Evolutionary conservation across 2,329 filamentous ascomycete genomes (phyloP).

Genomic region (Tolypocladium cylindrosporum): DNA sequence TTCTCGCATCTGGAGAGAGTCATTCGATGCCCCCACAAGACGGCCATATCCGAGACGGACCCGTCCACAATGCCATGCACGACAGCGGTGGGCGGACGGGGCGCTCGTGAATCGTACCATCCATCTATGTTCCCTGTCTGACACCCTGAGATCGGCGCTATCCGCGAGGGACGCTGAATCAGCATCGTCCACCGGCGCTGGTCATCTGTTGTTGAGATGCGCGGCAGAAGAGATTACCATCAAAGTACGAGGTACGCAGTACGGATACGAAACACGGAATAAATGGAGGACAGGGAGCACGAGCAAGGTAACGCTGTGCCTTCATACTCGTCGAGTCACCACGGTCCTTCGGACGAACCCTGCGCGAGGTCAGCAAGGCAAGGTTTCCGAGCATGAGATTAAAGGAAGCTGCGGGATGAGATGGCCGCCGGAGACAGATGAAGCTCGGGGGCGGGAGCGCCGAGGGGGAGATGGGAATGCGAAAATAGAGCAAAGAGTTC

Average conservation of each 20-base stretch:
- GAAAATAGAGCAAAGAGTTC: background rate
- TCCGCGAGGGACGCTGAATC: background rate
- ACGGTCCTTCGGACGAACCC: background rate
- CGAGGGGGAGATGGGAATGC: background rate
- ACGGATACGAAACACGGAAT: background rate
- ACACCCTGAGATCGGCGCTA: background rate
- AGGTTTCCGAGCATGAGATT: background rate
- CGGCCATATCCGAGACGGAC: background rate
- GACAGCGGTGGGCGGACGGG: background rate
- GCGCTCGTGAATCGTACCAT: background rate
- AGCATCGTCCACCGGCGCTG: background rate
- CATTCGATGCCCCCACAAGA: background rate
- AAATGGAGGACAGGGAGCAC: background rate
- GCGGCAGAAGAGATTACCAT: background rate
- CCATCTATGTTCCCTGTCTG: background rate
- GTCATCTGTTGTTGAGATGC: background rate
- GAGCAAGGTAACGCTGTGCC: background rate
- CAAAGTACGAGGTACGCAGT: background rate
- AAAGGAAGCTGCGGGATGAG: background rate
- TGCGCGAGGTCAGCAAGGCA: background rate
- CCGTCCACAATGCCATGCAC: background rate
- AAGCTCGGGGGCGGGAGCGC: background rate
- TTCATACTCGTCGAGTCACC: background rate
- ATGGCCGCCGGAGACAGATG: background rate
- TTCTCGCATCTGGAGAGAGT: background rate